Conservation (phyloP, 163 green algal species). For the Chlamydomonas reinhardtii region DNA sequence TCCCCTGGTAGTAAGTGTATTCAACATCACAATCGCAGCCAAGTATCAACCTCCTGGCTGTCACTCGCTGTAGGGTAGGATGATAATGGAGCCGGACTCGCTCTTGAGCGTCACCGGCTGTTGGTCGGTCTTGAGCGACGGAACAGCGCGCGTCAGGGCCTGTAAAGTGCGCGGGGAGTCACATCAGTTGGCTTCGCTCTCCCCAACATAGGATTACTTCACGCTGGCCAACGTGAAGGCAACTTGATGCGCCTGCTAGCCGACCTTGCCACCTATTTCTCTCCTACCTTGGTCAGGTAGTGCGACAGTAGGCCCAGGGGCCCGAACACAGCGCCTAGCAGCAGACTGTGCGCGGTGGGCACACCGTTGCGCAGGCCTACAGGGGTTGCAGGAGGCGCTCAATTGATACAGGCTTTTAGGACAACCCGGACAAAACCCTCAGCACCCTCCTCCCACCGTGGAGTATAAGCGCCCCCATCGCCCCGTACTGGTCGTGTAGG, state of each 20-base stretch:
- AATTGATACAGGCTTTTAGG: no score
- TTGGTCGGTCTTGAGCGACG: background rate
- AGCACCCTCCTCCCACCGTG: no score
- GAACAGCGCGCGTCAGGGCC: conserved; percentile 11
- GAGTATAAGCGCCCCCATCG: no score
- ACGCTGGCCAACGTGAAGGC: no score
- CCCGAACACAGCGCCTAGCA: conserved; percentile 19
- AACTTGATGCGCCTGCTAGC: no score
- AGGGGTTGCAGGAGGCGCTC: background rate
- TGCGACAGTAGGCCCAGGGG: conserved; percentile 29
- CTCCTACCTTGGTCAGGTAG: conserved; percentile 13
- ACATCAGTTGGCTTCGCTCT: no score
- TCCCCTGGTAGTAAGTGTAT: no score
- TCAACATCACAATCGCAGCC: no score
- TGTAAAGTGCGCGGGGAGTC: background rate
- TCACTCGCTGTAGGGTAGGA: conserved; percentile 34
- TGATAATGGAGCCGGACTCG: conserved; percentile 34
- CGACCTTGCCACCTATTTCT: background rate
- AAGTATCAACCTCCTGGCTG: no score
- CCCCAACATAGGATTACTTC: no score
- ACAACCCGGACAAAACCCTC: no score
- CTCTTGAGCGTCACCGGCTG: background rate
- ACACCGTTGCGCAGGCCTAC: conserved; percentile 18
- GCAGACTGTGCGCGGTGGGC: conserved; percentile 24
- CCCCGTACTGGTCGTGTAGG: no score